Evolutionary conservation across 2,329 filamentous ascomycete genomes (phyloP), one percentile per base, ranked within the genome.

Genomic region (Leptoxyphium fumago): DNA sequence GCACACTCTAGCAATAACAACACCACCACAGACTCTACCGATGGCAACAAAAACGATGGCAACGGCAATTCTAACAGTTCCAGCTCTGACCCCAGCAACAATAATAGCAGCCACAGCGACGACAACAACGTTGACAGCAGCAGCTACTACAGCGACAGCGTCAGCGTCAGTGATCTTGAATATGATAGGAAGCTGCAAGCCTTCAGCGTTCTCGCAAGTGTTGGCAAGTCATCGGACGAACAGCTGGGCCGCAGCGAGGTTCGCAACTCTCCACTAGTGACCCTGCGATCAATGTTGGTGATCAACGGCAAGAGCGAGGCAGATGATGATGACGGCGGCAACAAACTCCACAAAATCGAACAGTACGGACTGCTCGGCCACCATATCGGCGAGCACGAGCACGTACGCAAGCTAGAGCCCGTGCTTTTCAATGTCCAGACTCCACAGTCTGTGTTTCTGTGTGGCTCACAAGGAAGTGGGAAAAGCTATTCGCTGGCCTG

Each of bases 401-500:
- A 14, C 1, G 49, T 52, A 29, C 42, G 17, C 9, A 5, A 44
- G 1, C 29, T 43, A 1, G 53, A 61, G 42, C 56, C 57, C 0
- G 49, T 75, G 1, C 65, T 71, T 21, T 53, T 72, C 14, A 79
- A 79, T 49, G 69, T 70, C 1, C 69, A 74, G 21, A 63, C 67
- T 0, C 76, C 77, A 0, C 75, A 68, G 49, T 78, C 74, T 0
- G 64, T 69, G 0, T 80, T 80, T 54, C 73, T 81, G 15, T 81
- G 77, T 46, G 77, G 77, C 1, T 72, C 72, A 1, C 76, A 80
- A 51, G 77, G 77, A 0, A 73, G 70, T 38, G 77, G 77, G 0
- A 80, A 80, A 52, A 74, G 70, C 15, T 73, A 80, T 45, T 78
- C 75, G 0, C 61, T 78, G 2, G 71, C 73, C 0, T 76, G 71